These are phyloP conservation scores for Chiua sp. DNA, from an alignment of 1,284 basidiomycete genomes.

Conservation along the genomic window DNA sequence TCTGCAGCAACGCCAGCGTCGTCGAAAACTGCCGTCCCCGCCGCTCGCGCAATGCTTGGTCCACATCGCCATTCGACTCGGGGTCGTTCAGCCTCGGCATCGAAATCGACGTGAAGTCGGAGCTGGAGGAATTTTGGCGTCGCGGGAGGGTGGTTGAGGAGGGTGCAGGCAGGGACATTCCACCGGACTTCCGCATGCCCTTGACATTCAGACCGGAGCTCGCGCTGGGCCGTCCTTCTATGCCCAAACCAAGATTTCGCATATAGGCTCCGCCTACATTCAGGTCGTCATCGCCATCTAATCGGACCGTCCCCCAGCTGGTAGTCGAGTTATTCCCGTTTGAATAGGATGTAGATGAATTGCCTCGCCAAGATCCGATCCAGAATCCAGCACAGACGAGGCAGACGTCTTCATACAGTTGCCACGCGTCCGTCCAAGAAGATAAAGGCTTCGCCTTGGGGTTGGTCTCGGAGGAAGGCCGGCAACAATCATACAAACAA, in stretches of 20 bases:
- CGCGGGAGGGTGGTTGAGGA: slow-evolving; percentile 31
- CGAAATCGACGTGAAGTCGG: slow-evolving; percentile 22
- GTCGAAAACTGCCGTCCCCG: slow-evolving; percentile 57
- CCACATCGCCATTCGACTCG: slow-evolving; percentile 7
- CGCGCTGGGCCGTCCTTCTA: slow-evolving; percentile 61
- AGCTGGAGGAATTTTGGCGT: slow-evolving; percentile 37
- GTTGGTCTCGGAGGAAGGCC: slow-evolving; percentile 34
- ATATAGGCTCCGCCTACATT: slow-evolving; percentile 47
- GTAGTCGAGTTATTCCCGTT: slow-evolving; percentile 46
- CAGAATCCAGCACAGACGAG: slow-evolving; percentile 78
- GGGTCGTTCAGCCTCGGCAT: slow-evolving; percentile 21
- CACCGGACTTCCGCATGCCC: slow-evolving; percentile 45
- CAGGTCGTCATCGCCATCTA: slow-evolving; percentile 70
- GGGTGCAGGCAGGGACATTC: slow-evolving; percentile 44
- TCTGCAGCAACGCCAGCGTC: slow-evolving; percentile 70
- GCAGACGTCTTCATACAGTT: slow-evolving; percentile 82
- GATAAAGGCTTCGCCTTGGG: slow-evolving; percentile 46
- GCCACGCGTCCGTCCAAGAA: slow-evolving; percentile 75
- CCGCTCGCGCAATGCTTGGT: slow-evolving; percentile 32
- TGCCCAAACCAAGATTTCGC: slow-evolving; percentile 67
- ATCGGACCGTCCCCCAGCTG: slow-evolving; percentile 58
- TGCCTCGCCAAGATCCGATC: slow-evolving; percentile 68
- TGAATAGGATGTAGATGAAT: slow-evolving; percentile 52
- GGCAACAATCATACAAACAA: slow-evolving; percentile 41
- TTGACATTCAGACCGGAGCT: slow-evolving; percentile 37